A percentile compares a stretch with the other conserved stretches of the same genome.
Conservation (phyloP, 164 flowering plant species). For the Vitis amurensis region DNA sequence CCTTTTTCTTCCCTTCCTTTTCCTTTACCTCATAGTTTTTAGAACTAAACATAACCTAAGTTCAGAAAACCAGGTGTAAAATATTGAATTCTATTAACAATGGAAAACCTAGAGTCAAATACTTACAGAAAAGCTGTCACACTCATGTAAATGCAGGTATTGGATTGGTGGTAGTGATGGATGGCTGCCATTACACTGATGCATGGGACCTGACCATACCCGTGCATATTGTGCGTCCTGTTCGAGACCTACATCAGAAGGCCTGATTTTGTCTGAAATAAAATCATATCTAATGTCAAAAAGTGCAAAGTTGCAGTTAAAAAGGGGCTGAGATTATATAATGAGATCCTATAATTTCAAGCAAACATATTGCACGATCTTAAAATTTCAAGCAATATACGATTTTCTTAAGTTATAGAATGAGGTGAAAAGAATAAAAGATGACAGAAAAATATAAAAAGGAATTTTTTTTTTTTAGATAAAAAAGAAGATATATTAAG, state of each 20-base stretch:
- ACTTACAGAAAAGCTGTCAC: conserved; percentile 86
- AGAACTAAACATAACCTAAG: background rate
- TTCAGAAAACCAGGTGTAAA: background rate
- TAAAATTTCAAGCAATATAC: too few species aligned
- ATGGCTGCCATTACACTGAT: conserved; percentile 60
- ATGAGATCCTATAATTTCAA: background rate
- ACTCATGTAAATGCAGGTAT: conserved; percentile 86
- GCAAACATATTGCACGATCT: background rate
- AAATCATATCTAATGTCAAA: conserved; percentile 17
- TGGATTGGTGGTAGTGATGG: conserved; percentile 69
- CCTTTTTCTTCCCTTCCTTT: too few species aligned
- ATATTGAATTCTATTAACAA: background rate
- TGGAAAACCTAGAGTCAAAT: background rate
- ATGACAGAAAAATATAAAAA: background rate
- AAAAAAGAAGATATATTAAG: background rate
- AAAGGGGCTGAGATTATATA: background rate
- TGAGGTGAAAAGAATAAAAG: background rate
- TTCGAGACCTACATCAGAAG: conserved; percentile 92
- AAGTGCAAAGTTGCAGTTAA: background rate
- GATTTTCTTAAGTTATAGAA: too few species aligned
- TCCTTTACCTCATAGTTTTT: too few species aligned
- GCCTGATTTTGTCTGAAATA: conserved; percentile 77
- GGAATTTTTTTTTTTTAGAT: background rate
- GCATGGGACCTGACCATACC: conserved; percentile 51
- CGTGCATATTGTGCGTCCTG: conserved; percentile 80